Evolutionary conservation across 2,329 filamentous ascomycete genomes (phyloP).

Genomic region (Colletotrichum magnum): DNA sequence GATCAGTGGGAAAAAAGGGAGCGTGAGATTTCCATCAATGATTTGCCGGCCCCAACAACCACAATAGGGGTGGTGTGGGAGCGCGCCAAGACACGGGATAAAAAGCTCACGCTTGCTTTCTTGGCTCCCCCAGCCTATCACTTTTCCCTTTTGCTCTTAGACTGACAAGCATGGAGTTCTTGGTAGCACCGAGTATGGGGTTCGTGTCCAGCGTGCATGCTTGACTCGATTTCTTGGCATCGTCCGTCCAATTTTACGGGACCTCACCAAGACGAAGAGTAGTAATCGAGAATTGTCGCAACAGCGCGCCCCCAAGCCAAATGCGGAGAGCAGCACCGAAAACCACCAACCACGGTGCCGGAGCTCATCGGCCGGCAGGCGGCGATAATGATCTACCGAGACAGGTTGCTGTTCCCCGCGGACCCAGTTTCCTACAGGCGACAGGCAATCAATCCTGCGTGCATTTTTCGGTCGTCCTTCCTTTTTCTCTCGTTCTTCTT

Average conservation of each 20-base stretch:
- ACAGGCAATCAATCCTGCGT: neutral
- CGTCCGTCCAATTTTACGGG: conserved; percentile 37
- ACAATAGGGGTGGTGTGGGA: conserved; percentile 9
- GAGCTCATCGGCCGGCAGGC: conserved; percentile 29
- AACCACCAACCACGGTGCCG: conserved; percentile 18
- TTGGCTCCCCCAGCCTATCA: conserved; percentile 21
- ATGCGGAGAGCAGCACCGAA: conserved; percentile 31
- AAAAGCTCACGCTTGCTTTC: conserved; percentile 10
- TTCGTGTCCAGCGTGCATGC: conserved; percentile 8
- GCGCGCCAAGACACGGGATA: conserved; percentile 32
- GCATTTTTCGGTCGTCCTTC: neutral
- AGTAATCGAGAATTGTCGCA: no score
- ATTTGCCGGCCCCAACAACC: conserved; percentile 16
- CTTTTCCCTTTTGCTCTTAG: neutral
- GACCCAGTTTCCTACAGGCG: neutral
- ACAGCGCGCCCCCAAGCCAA: neutral
- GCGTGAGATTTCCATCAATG: conserved; percentile 37
- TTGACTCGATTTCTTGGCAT: conserved; percentile 36
- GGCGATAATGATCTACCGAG: conserved; percentile 35
- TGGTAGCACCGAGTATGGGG: no score
- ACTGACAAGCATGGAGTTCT: no score
- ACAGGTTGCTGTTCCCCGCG: neutral
- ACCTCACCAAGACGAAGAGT: no score
- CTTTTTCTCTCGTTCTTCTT: neutral
- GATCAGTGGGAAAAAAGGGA: conserved; percentile 27